Evolutionary conservation across 2,329 filamentous ascomycete species (phyloP), one percentile per base, ranked within the genome.

Genomic region (Trematosphaeria pertusa): DNA sequence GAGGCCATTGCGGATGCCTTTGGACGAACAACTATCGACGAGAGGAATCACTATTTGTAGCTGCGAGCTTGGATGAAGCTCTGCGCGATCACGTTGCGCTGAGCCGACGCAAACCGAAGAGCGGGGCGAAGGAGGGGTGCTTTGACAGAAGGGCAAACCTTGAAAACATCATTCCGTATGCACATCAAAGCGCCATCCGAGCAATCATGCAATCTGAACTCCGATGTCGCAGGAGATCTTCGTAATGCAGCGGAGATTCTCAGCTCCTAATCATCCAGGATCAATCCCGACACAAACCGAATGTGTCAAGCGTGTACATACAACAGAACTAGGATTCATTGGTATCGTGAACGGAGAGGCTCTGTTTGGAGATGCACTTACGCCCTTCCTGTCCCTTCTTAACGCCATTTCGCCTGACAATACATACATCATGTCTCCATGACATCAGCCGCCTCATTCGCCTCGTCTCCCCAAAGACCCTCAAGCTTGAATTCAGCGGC

Each of bases 401-500:
- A 48, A 43, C 39, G 39, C 45, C 39, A 15, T 28, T 34, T 32
- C 24, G 21, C 15, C n/a, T n/a, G n/a, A n/a, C n/a, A n/a, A n/a
- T n/a, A 5, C 32, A 3, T 18, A 19, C n/a, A 34, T 33, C 19
- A 64, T 43, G 52, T 49, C 50, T 73, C 70, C 70, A 72, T 73
- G 24, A 64, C 61, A 45, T 70, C 69, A 31, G 48, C 71, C 35
- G 56, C 65, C 30, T 71, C 72, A 26, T 45, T 54, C 18, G 55
- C 30, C 70, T 77, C 85, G 67, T 91, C 86, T 9, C 89, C 91
- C 88, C 89, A 97, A 11, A 99, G 75, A 2, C 91, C 94, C 52
- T 97, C 94, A 7, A 99, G 81, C 77, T 93, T 92, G 75, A 99
- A 97, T 73, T 97, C 93, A 62, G 89, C 86, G 6, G 92, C 89